Conservation (phyloP, 192 early-diverging fungal genomes). For the Backusella macrospora region DNA sequence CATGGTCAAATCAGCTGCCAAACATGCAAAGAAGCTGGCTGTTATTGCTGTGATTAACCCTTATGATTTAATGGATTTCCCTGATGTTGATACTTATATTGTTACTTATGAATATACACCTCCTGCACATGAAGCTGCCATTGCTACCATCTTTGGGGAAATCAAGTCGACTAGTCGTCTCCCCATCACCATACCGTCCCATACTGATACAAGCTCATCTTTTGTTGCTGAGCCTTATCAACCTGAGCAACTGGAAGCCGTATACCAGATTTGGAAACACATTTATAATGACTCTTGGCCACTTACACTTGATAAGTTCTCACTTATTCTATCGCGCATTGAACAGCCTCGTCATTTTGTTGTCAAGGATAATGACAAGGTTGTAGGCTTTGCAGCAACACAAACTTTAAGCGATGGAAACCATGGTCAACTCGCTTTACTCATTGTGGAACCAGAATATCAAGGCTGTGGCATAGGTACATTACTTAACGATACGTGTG, state of each 20-base stretch:
- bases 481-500: conserved; percentile 24
- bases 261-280: conserved; percentile 30
- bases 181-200: conserved; percentile 31
- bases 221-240: neutral
- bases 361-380: conserved; percentile 16
- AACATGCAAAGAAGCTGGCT: conserved; percentile 14
- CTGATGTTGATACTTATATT: conserved; percentile 35
- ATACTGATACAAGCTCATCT: neutral
- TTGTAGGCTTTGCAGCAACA: conserved; percentile 40
- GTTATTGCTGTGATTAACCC: conserved; percentile 44
- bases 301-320: conserved; percentile 19
- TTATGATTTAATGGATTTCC: conserved; percentile 41
- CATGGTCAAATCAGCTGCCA: conserved; percentile 24
- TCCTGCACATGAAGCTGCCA: conserved; percentile 40
- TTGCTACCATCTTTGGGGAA: conserved; percentile 37
- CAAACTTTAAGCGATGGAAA: neutral
- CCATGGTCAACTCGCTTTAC: conserved; percentile 34
- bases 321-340: conserved; percentile 17
- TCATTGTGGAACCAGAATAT: conserved; percentile 34
- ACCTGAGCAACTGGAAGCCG: conserved; percentile 19
- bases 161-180: conserved; percentile 24
- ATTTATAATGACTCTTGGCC: conserved; percentile 26
- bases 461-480: conserved; percentile 36
- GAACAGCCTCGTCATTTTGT: conserved; percentile 28
- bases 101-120: conserved; percentile 45